A percentile compares a stretch with the other conserved stretches of the same genome.
Conservation (phyloP, 768 basidiomycete genomes). For the Tephrocybe rancida region DNA sequence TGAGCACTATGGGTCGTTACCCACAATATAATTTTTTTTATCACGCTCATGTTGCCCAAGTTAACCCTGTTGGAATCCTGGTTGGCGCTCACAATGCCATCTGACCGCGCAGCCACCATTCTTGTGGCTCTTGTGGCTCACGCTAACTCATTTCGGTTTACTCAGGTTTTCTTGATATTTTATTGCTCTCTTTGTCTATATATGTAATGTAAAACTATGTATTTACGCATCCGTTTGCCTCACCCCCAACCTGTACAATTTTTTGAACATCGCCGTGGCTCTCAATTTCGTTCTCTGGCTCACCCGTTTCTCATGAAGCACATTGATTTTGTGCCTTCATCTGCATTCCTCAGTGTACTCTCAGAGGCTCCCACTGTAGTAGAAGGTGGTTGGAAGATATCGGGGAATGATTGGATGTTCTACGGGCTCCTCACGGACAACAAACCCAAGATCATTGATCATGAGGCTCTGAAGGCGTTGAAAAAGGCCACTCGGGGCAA, state of each 20-base stretch:
- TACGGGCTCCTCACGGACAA: neutral
- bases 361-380: neutral
- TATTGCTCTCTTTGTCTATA: too few species aligned
- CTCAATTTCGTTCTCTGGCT: slow-evolving; percentile 1
- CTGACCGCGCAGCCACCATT: too few species aligned
- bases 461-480: neutral
- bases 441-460: neutral
- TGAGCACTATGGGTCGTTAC: too few species aligned
- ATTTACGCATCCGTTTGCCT: too few species aligned
- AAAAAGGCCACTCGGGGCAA: neutral
- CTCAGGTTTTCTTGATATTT: too few species aligned
- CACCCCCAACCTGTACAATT: slow-evolving; percentile 1
- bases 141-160: too few species aligned
- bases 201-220: too few species aligned
- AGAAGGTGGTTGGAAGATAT: neutral
- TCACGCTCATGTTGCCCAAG: too few species aligned
- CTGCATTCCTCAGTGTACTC: slow-evolving; percentile 2
- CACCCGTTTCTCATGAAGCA: slow-evolving; percentile 1
- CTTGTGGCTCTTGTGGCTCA: too few species aligned
- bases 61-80: too few species aligned
- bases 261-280: slow-evolving; percentile 1
- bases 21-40: too few species aligned
- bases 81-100: too few species aligned
- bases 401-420: neutral
- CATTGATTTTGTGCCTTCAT: neutral